Conservation (phyloP, 805 yeast genomes). For the Candida hispaniensis region DNA sequence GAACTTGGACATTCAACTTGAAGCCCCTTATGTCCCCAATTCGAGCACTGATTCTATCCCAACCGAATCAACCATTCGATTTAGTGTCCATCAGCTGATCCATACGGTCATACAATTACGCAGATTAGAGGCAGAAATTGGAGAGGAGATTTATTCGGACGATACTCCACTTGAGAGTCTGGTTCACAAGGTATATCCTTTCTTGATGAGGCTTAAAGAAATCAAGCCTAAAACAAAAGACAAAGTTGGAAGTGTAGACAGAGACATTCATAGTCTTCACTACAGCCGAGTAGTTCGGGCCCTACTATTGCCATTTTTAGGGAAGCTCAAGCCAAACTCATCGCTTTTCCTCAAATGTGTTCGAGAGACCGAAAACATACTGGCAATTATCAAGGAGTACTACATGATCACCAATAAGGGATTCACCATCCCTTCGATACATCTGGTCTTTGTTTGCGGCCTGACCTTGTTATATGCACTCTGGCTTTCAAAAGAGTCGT, state of each 20-base stretch:
- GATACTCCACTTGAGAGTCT: conserved; percentile 29
- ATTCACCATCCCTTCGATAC: conserved; percentile 55
- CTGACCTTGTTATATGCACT: conserved; percentile 55
- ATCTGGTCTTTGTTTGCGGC: conserved; percentile 59
- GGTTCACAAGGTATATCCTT: conserved; percentile 41
- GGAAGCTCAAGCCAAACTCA: conserved; percentile 49
- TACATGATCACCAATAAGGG: conserved; percentile 54
- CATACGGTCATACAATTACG: conserved; percentile 44
- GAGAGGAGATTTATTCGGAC: conserved; percentile 39
- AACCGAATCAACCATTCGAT: conserved; percentile 3
- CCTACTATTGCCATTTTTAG: conserved; percentile 54
- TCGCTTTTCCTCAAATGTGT: conserved; percentile 54
- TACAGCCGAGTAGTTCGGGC: conserved; percentile 37
- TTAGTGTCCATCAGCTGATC: conserved; percentile 1
- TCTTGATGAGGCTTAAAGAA: conserved; percentile 42
- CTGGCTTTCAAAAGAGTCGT: conserved; percentile 50
- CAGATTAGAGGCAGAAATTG: conserved; percentile 49
- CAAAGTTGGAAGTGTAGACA: conserved; percentile 26
- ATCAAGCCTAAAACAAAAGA: conserved; percentile 44
- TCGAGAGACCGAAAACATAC: conserved; percentile 61
- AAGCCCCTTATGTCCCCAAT: conserved; percentile 5
- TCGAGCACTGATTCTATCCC: not conserved
- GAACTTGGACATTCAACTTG: conserved; percentile 8
- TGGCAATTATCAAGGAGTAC: conserved; percentile 51
- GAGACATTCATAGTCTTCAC: conserved; percentile 10